Evolutionary conservation across 306 rosid species (phyloP).

Genomic region (Quercus mongolica): DNA sequence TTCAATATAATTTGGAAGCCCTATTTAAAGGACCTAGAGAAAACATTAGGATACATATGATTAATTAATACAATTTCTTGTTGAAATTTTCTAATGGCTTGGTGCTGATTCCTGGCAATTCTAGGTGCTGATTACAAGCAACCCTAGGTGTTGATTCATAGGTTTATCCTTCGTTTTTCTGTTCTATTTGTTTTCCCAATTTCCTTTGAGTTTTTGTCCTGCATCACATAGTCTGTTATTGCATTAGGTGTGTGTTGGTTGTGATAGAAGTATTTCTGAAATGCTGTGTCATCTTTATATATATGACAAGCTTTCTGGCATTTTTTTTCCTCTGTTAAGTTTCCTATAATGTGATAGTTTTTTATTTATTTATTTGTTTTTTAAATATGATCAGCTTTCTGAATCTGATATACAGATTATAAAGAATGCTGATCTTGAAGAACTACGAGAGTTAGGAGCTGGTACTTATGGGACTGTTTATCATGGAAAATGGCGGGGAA

Average conservation of each 20-base stretch:
- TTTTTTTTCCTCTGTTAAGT: not conserved
- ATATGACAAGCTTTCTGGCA: not conserved
- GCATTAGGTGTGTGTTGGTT: not conserved
- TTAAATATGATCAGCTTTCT: not conserved
- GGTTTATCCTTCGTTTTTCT: no score
- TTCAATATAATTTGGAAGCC: no score
- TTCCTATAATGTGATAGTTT: not conserved
- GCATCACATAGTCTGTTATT: not conserved
- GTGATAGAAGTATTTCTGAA: not conserved
- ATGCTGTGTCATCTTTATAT: not conserved
- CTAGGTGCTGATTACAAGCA: no score
- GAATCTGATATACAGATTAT: slow-evolving; percentile 23
- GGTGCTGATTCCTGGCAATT: no score
- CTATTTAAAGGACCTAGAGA: no score
- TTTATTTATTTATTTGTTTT: not conserved
- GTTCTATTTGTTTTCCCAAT: no score
- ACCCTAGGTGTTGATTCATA: no score
- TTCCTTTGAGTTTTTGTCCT: no score
- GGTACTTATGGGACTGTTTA: slow-evolving; percentile 37
- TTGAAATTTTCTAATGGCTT: no score
- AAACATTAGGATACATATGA: no score
- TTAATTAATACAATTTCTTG: no score
- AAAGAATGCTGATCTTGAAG: slow-evolving; percentile 33
- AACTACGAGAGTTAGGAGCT: slow-evolving; percentile 31
- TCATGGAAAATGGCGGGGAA: slow-evolving; percentile 35